Evolutionary conservation across 805 yeast genomes (phyloP), one percentile per base, ranked within the genome.

Genomic region (Yarrowia yakushimensis): DNA sequence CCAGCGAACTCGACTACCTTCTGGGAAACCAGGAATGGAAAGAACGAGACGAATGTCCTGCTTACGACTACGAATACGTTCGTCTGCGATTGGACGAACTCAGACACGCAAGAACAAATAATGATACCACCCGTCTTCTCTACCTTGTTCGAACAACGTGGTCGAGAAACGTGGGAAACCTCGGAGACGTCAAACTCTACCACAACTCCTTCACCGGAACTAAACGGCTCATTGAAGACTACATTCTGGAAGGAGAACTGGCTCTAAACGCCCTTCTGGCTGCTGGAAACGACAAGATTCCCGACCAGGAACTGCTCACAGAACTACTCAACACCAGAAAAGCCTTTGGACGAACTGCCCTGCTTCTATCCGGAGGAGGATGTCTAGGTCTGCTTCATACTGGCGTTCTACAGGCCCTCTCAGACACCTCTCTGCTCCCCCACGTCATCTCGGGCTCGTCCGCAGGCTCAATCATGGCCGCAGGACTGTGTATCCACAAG

Each of bases 281-380:
- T 11, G 54, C 66, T 1, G 65, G 65, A 18, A 37, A 48, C 11
- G 63, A 65, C 17, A 60, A 64, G 11, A 64, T 89, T 30, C 93
- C 88, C 71, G 91, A 86, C 65, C 73, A 82, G 12, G 85, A 88
- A 68, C 78, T 89, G 15, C 76, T 93, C 63, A 88, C 88, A 1
- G 88, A 89, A 81, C 77, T 93, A 33, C 82, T 88, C 39, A 96
- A 93, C 71, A 89, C 97, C 0, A 79, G 97, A 64, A 88, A 88
- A 72, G 90, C 92, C 69, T 89, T 89, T 59, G 99, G 99, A 0
- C 80, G 97, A 62, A 92, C 98, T 0, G 99, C 98, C 0, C 77
- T 94, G 27, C 90, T 96, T n/a, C 79, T 94, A 61, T 87, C 96
- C 52, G 99, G 99, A 1, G 99, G 99, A 1, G 91, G 96, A 1